Conservation (phyloP, 2,329 filamentous ascomycete species). For the Fusarium temperatum region DNA sequence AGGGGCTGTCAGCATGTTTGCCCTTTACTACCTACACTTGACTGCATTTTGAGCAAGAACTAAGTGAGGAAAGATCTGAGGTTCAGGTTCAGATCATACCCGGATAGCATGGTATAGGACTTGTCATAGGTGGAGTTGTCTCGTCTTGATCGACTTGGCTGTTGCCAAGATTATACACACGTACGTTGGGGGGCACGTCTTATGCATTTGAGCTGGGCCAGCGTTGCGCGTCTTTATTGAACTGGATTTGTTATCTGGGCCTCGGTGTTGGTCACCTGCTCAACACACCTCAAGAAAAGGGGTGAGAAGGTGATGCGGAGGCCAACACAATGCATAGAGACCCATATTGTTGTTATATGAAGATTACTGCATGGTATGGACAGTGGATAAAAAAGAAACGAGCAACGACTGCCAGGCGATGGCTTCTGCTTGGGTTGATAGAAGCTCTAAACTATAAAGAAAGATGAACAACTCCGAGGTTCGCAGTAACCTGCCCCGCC, state of each 20-base stretch:
- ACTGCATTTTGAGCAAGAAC: not conserved
- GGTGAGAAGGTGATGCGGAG: constrained; percentile 1
- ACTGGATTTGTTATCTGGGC: constrained; percentile 11
- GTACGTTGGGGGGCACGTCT: constrained; percentile 7
- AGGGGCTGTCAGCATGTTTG: constrained; percentile 39
- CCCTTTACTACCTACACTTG: constrained; percentile 4
- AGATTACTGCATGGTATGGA: constrained; percentile 24
- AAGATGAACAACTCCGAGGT: constrained; percentile 28
- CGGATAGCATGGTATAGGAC: constrained; percentile 44
- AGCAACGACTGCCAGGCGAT: constrained; percentile 21
- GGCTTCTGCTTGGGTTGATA: constrained; percentile 33
- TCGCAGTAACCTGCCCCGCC: not conserved
- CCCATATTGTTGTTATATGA: constrained; percentile 34
- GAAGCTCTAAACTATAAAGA: constrained; percentile 39
- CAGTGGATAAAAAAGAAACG: constrained; percentile 25
- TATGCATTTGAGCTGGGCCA: constrained; percentile 26
- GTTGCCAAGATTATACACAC: constrained; percentile 20
- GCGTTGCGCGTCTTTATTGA: constrained; percentile 23
- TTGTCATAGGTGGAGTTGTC: constrained; percentile 38
- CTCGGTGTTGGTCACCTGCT: not conserved
- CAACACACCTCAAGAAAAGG: not conserved
- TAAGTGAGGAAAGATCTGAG: constrained; percentile 23
- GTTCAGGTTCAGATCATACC: constrained; percentile 38
- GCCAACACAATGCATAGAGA: constrained; percentile 20
- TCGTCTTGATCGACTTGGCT: constrained; percentile 19